Conservation (phyloP, 495 filamentous ascomycete species). For the Clavariopsis aquatica region DNA sequence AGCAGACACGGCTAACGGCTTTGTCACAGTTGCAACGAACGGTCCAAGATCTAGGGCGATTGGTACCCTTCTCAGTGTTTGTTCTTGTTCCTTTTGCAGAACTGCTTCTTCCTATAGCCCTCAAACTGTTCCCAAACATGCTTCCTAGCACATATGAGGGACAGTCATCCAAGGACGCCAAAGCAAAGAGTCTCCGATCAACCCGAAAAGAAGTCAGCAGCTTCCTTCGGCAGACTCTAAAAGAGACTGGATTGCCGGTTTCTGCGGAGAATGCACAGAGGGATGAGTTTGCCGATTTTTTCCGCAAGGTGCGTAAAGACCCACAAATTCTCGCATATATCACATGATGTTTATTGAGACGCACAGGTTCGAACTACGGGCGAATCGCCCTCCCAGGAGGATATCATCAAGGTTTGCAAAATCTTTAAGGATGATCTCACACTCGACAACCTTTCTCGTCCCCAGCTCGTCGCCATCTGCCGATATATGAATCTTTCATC, state of each 20-base stretch:
- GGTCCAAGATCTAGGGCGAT: constrained; percentile 85
- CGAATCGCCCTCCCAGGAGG: constrained; percentile 79
- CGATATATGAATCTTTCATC: constrained; percentile 97
- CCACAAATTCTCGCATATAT: background rate
- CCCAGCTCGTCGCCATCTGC: constrained; percentile 96
- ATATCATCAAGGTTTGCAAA: constrained; percentile 99
- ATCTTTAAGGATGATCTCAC: constrained; percentile 98
- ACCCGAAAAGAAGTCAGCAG: constrained; percentile 92
- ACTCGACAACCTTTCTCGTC: constrained; percentile 92
- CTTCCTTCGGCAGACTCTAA: constrained; percentile 86
- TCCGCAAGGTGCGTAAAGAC: constrained; percentile 70
- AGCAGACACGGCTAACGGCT: constrained; percentile 9
- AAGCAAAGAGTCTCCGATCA: constrained; percentile 76
- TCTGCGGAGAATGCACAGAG: constrained; percentile 82
- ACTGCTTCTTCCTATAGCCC: constrained; percentile 85
- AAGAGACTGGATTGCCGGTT: constrained; percentile 88
- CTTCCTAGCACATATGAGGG: constrained; percentile 97
- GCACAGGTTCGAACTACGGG: constrained; percentile 69
- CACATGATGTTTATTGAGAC: background rate
- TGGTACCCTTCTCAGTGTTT: constrained; percentile 96
- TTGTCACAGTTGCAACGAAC: constrained; percentile 73
- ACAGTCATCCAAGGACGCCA: constrained; percentile 82
- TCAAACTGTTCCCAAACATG: constrained; percentile 94
- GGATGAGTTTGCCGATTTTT: constrained; percentile 96
- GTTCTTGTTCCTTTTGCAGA: constrained; percentile 96